These are phyloP conservation scores for Thalassiosira delicatula DNA, from an alignment of 352 stramenopile species.

Conservation along the genomic window DNA sequence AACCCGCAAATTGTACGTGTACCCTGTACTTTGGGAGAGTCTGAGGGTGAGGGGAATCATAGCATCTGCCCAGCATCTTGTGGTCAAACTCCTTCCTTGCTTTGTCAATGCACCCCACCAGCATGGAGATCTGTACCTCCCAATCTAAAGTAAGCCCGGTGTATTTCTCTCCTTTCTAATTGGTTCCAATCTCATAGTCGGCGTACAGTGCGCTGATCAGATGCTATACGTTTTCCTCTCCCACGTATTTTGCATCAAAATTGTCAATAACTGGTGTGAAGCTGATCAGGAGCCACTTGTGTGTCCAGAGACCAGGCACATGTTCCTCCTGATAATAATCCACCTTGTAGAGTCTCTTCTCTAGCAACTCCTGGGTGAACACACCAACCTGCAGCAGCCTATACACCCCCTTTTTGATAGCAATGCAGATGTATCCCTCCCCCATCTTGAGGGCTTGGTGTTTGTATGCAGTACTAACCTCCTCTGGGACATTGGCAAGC, in stretches of 20 bases:
- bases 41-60: too few relatives aligned
- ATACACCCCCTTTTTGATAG: slow-evolving; percentile 37
- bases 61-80: too few relatives aligned
- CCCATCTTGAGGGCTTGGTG: neutral
- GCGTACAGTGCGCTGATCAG: neutral
- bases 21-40: too few relatives aligned
- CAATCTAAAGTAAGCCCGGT: neutral
- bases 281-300: slow-evolving; percentile 13
- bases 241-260: slow-evolving; percentile 17
- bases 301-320: slow-evolving; percentile 45
- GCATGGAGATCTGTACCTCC: too few relatives aligned
- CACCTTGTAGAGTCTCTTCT: slow-evolving; percentile 14
- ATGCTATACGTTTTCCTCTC: neutral
- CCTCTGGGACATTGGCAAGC: slow-evolving; percentile 16
- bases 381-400: slow-evolving; percentile 45
- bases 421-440: slow-evolving; percentile 13
- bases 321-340: slow-evolving; percentile 23
- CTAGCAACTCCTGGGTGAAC: slow-evolving; percentile 25
- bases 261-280: slow-evolving; percentile 57
- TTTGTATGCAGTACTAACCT: slow-evolving; percentile 45
- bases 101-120: too few relatives aligned
- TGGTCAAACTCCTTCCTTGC: too few relatives aligned
- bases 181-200: neutral
- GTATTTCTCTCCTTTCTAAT: neutral
- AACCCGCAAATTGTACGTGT: too few relatives aligned